Evolutionary conservation across 2,329 filamentous ascomycete species (phyloP).

Genomic region (Microcyclosporella mali): DNA sequence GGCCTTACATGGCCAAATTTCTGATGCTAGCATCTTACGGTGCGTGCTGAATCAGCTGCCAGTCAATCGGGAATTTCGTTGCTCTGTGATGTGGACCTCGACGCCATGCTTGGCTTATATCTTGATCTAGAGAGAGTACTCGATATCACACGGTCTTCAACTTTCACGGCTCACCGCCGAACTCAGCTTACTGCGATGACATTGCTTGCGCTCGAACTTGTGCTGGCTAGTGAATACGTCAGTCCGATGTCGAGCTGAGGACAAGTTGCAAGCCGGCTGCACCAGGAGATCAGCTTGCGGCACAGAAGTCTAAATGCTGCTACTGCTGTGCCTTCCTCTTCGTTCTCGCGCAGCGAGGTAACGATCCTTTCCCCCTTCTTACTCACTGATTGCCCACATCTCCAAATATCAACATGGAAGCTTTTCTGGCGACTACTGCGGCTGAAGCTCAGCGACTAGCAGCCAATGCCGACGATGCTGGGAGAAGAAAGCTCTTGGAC

Average conservation of each 20-base stretch:
- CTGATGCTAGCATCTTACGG: conserved; percentile 27
- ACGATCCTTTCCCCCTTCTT: too few species aligned
- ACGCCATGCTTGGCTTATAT: conserved; percentile 41
- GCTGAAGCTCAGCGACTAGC: too few species aligned
- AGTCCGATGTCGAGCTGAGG: neutral
- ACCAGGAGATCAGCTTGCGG: too few species aligned
- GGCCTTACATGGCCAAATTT: neutral
- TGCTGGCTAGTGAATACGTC: conserved; percentile 17
- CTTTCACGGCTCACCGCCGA: conserved; percentile 40
- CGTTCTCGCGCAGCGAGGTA: too few species aligned
- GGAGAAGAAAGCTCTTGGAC: too few species aligned
- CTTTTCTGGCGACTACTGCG: too few species aligned
- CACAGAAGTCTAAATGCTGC: too few species aligned
- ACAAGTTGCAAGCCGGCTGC: too few species aligned
- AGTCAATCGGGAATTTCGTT: conserved; percentile 31
- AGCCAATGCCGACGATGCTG: too few species aligned
- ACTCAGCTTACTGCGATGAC: conserved; percentile 47
- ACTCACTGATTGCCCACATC: too few species aligned
- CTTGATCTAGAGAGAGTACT: conserved; percentile 49
- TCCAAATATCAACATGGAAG: too few species aligned
- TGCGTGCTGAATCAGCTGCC: conserved; percentile 32
- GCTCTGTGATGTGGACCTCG: conserved; percentile 46
- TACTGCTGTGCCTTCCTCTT: too few species aligned
- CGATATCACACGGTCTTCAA: conserved; percentile 47
- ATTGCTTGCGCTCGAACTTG: conserved; percentile 36